Conservation (phyloP, 371 early-diverging fungal species). For the Blastocladiella emersonii region DNA sequence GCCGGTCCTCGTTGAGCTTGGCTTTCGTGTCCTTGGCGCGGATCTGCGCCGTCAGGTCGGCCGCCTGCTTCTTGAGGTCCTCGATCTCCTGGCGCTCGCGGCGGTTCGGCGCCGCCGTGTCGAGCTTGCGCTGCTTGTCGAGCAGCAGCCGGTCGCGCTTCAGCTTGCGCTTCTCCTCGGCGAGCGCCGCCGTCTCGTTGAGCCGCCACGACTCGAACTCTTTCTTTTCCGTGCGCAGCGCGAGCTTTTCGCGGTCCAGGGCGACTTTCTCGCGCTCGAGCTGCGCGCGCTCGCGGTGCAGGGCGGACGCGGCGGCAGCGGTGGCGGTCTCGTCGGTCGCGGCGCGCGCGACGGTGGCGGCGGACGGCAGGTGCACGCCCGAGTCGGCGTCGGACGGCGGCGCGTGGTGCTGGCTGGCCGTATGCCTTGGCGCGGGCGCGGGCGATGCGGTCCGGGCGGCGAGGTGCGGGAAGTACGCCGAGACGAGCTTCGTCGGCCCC, state of each 20-base stretch:
- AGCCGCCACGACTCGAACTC: background rate
- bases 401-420: too few relatives aligned
- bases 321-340: background rate
- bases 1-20: slow-evolving; percentile 14
- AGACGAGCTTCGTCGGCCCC: too few relatives aligned
- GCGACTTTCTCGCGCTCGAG: slow-evolving; percentile 1
- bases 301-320: background rate
- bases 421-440: too few relatives aligned
- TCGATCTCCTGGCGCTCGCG: slow-evolving; percentile 25
- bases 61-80: slow-evolving; percentile 11
- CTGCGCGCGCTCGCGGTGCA: background rate
- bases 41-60: slow-evolving; percentile 7
- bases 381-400: background rate
- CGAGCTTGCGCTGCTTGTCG: slow-evolving; percentile 17
- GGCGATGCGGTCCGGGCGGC: too few relatives aligned
- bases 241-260: background rate
- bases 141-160: slow-evolving; percentile 13
- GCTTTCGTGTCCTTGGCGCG: slow-evolving; percentile 12
- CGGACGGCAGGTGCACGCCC: background rate
- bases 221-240: background rate
- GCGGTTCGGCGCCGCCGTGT: slow-evolving; percentile 15
- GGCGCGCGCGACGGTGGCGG: too few relatives aligned
- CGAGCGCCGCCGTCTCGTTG: background rate
- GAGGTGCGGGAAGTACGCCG: too few relatives aligned
- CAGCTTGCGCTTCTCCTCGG: slow-evolving; percentile 8